Evolutionary conservation across 139 green algal species (phyloP), one percentile per base, ranked within the genome.

Genomic region (Yamagishiella unicocca): DNA sequence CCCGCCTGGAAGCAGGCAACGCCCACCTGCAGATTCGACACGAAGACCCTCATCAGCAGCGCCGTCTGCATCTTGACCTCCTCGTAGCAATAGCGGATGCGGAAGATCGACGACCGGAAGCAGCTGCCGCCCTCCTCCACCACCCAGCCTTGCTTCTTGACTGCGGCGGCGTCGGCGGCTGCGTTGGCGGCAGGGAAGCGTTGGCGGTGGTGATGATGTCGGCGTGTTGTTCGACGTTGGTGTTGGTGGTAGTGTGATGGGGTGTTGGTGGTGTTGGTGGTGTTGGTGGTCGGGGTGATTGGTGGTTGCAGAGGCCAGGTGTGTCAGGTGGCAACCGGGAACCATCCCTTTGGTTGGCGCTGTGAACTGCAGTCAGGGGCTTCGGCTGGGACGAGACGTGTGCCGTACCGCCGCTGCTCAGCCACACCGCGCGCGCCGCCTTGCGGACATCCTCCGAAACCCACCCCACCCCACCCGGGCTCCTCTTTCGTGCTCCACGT

Each of bases 81-180:
- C 62, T 87, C 81, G 43, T 87, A 87, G 46, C 81, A 87, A 45
- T 87, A 87, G 1, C 81, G 64, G 66, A 87, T 87, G 64, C 81
- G 81, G 45, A 87, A 87, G 10, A 87, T 45, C 4, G 25, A 35
- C 19, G 64, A 55, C 4, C 81, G 64, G 45, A 87, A 78, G 27
- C 42, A 68, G 45, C 45, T 54, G 17, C 29, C 45, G 12, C 29
- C 53, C 33, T 68, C 81, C 14, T 87, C 81, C 81, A 75, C 81
- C 24, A 68, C 33, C 81, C 81, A 87, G 33, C 61, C 79, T 38
- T 78, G 70, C 50, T 58, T 17, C 50, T 17, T 12, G 17, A 17
- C 50, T 58, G 50, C 14, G 14, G 17, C 12, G 14, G 50, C 50
- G 14, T 17, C 12, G 50, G 50, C 12, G 17, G 50, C 50, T 17